A percentile compares a stretch with the other conserved stretches of the same genome.
Evolutionary conservation across 1,139 yeast species (phyloP).

Genomic region (Diutina ranongensis): DNA sequence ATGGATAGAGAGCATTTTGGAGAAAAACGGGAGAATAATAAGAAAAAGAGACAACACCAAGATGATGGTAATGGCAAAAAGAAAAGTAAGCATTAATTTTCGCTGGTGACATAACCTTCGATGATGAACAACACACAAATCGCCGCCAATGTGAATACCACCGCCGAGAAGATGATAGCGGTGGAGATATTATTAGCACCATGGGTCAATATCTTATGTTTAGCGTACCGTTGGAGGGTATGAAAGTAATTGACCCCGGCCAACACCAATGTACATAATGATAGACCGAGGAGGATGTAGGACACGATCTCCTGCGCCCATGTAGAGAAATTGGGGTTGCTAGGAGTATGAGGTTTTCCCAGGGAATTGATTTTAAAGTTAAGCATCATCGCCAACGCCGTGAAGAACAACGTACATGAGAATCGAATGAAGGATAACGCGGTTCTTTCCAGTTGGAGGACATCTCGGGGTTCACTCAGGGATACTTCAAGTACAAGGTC

Average conservation of each 20-base stretch:
- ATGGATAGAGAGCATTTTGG: conserved; percentile 91
- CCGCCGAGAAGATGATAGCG: conserved; percentile 24
- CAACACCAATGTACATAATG: conserved; percentile 28
- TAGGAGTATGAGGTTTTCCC: conserved; percentile 9
- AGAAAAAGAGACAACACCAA: conserved; percentile 51
- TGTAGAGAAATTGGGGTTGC: neutral
- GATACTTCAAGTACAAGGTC: conserved; percentile 19
- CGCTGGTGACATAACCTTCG: conserved; percentile 15
- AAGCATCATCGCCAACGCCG: conserved; percentile 41
- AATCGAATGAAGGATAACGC: conserved; percentile 42
- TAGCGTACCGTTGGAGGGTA: conserved; percentile 35
- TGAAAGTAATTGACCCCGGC: conserved; percentile 35
- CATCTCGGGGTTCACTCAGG: conserved; percentile 43
- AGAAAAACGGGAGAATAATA: conserved; percentile 49
- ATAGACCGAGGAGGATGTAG: conserved; percentile 25
- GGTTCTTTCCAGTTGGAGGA: conserved; percentile 49
- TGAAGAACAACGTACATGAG: conserved; percentile 35
- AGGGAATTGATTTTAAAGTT: conserved; percentile 35
- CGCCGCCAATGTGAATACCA: conserved; percentile 31
- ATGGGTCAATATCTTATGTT: conserved; percentile 29
- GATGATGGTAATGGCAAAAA: conserved; percentile 40
- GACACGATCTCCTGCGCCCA: conserved; percentile 23
- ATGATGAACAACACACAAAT: conserved; percentile 32
- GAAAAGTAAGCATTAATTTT: neutral
- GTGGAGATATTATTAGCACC: conserved; percentile 28